These are phyloP conservation scores for Colletotrichum viniferum DNA, from an alignment of 2,329 filamentous ascomycete genomes.

Conservation along the genomic window DNA sequence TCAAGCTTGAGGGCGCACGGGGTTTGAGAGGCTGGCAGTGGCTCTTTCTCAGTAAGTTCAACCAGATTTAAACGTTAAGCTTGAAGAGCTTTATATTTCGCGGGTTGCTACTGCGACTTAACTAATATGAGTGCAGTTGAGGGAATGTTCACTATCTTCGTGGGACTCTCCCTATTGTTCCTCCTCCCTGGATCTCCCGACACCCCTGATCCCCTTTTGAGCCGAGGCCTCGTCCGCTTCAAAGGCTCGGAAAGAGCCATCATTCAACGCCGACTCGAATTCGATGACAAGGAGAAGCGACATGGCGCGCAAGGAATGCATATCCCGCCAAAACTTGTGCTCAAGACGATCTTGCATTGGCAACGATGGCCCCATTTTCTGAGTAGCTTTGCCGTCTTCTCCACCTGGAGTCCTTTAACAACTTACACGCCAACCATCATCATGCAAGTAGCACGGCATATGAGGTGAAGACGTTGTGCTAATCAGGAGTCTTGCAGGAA, in stretches of 20 bases:
- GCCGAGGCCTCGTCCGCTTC: constrained; percentile 41
- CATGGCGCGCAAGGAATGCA: constrained; percentile 37
- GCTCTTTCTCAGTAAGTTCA: constrained; percentile 48
- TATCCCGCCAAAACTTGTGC: constrained; percentile 42
- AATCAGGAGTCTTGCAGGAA: constrained; percentile 27
- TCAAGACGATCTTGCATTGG: constrained; percentile 47
- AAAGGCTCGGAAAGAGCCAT: constrained; percentile 33
- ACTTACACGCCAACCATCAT: constrained; percentile 55
- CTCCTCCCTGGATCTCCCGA: constrained; percentile 48
- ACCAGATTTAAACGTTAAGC: fast-evolving
- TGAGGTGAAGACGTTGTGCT: fast-evolving
- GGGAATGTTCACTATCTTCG: constrained; percentile 45
- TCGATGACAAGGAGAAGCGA: constrained; percentile 34
- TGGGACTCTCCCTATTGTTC: constrained; percentile 41
- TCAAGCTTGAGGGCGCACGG: constrained; percentile 45
- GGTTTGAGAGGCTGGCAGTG: constrained; percentile 54
- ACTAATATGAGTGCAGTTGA: constrained; percentile 37
- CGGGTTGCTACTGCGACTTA: too few species aligned
- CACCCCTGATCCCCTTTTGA: constrained; percentile 40
- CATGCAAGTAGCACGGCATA: constrained; percentile 27
- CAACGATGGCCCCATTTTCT: constrained; percentile 53
- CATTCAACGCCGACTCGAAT: constrained; percentile 37
- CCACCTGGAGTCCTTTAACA: constrained; percentile 55
- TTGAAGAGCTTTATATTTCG: fast-evolving
- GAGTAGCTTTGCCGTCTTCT: constrained; percentile 54